Base-by-base conservation (phyloP, 257 asterid species). In the Striga asiatica region DNA sequence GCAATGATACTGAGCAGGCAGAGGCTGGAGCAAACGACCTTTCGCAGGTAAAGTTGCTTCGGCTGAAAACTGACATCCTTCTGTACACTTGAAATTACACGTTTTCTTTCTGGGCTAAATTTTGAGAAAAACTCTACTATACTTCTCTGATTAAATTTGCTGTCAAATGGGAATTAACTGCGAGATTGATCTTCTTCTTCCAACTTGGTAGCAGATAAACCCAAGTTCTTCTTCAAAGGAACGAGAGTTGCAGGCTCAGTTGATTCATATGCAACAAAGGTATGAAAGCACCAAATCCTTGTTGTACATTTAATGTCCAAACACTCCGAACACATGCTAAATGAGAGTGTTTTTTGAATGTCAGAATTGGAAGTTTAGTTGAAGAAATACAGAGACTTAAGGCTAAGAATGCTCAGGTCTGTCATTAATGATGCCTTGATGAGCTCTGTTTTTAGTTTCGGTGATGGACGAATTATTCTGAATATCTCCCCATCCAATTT, bases 251-350 rank as follows among this genome's bases (percentile, higher is more conserved):
- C 95, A 88, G 37, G 63, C 84, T 39, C 89, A 73, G 78, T 84
- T 77, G 78, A 74, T 82, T 67, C 93, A 85, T 60, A 68, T 88
- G 89, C 99, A 88, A 62, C 94, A 88, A 64, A 79, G 95, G 99
- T 92, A 81, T 14, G 66, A 32, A n/a, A 37, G 22, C 50, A 24
- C 58, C n/a, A 46, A 49, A 22, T 25, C 46, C 32, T 62, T 29
- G 21, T 51, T 54, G 28, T 62, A 39, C 8, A 46, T 46, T 43
- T 43, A 8, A n/a, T 9, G 50, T 54, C 37, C 25, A 54, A n/a
- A n/a, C n/a, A 13, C 10, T 10, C 17, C 20, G 38, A 55, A n/a
- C n/a, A n/a, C n/a, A n/a, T n/a, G n/a, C 81, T 75, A 51, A 69
- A 50, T 21, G 32, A n/a, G 11, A 27, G 61, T 62, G n/a, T n/a